These are phyloP conservation scores for Lepidopterella palustris DNA, from an alignment of 495 filamentous ascomycete species.

Conservation along the genomic window DNA sequence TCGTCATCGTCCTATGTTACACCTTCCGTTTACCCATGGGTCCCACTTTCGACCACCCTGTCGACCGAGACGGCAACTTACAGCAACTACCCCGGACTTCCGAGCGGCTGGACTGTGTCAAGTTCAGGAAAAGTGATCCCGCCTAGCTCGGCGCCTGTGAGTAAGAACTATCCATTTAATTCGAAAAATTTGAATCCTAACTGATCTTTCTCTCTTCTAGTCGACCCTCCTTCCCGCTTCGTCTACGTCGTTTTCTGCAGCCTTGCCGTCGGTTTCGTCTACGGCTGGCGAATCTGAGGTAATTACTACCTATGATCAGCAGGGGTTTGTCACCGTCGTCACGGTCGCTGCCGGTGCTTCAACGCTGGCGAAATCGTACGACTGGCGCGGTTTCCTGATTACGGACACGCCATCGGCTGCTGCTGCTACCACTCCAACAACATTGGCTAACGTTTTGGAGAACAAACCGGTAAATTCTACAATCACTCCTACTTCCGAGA, in stretches of 20 bases:
- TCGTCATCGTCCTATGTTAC: constrained; percentile 44
- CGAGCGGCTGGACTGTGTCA: constrained; percentile 69
- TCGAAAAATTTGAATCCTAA: constrained; percentile 21
- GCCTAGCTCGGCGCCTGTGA: constrained; percentile 46
- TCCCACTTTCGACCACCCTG: constrained; percentile 37
- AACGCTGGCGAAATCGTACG: constrained; percentile 34
- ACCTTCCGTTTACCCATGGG: constrained; percentile 59
- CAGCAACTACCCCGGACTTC: constrained; percentile 48
- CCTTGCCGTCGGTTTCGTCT: constrained; percentile 30
- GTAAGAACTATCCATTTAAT: constrained; percentile 34
- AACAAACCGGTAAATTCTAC: constrained; percentile 15
- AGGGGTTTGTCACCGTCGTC: constrained; percentile 41
- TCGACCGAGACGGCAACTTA: constrained; percentile 38
- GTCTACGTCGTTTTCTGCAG: constrained; percentile 45
- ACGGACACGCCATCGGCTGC: constrained; percentile 25
- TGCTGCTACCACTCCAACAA: constrained; percentile 1
- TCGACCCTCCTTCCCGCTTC: constrained; percentile 40
- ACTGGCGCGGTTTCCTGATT: constrained; percentile 41
- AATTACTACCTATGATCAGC: constrained; percentile 39
- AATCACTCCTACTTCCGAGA: neutral
- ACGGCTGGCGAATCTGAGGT: constrained; percentile 44
- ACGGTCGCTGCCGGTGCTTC: constrained; percentile 33
- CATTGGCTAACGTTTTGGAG: constrained; percentile 18
- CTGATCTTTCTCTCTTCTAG: constrained; percentile 38
- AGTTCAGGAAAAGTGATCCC: constrained; percentile 62